Evolutionary conservation across 495 filamentous ascomycete genomes (phyloP).

Genomic region (Aspergillus ostianus): DNA sequence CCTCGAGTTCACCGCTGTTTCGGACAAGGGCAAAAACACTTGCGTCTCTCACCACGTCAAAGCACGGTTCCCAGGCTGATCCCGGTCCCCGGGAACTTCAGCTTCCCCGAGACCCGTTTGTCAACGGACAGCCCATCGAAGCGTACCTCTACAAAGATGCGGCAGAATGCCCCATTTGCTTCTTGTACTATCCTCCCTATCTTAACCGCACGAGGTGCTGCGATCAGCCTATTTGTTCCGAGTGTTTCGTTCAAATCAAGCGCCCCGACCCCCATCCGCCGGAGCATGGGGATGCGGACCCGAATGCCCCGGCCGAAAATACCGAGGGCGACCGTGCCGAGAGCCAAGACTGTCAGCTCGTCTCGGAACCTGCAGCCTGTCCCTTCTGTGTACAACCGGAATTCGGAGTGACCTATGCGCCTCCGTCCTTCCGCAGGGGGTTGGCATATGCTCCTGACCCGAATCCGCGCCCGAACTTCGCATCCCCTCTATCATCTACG

Average conservation of each 20-base stretch:
- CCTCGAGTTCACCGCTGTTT: constrained; percentile 63
- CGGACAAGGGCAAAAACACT: constrained; percentile 77
- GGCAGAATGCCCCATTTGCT: constrained; percentile 92
- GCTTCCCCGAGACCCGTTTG: constrained; percentile 77
- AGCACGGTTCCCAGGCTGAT: constrained; percentile 66
- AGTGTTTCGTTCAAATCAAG: constrained; percentile 99
- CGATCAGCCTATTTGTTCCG: constrained; percentile 95
- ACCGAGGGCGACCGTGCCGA: constrained; percentile 35
- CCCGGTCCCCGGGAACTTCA: constrained; percentile 73
- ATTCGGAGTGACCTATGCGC: constrained; percentile 89
- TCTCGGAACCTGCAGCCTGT: constrained; percentile 90
- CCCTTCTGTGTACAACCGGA: constrained; percentile 95
- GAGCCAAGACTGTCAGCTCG: constrained; percentile 61
- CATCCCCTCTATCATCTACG: constrained; percentile 72
- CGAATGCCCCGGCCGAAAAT: constrained; percentile 44
- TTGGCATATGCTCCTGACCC: constrained; percentile 62
- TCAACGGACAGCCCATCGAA: constrained; percentile 89
- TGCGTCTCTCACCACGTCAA: constrained; percentile 72
- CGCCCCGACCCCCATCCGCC: constrained; percentile 93
- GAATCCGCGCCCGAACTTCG: constrained; percentile 42
- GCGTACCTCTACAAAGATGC: constrained; percentile 90
- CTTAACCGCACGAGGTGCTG: constrained; percentile 96
- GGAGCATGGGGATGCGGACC: constrained; percentile 66
- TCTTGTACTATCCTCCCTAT: constrained; percentile 92
- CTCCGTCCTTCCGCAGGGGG: constrained; percentile 84